Evolutionary conservation across 2,329 filamentous ascomycete species (phyloP), one percentile per base, ranked within the genome.

Genomic region (Ilyonectria robusta): DNA sequence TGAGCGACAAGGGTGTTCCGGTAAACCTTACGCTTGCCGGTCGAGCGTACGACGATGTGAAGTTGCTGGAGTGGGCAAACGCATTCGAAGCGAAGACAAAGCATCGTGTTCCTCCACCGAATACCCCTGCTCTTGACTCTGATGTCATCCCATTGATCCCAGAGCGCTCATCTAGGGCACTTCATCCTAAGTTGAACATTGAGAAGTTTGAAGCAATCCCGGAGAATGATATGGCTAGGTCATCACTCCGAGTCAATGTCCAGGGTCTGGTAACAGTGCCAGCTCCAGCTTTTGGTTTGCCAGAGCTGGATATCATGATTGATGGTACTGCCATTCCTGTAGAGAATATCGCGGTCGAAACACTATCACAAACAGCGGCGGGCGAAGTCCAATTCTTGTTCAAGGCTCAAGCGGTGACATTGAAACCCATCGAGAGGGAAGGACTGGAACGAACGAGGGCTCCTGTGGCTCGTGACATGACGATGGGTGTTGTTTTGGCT

Each of bases 21-120:
- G 80, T 88, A 0, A 85, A 85, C 29, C 69, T 89, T 11, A 88
- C 86, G 0, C 87, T 89, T 72, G 84, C 83, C 0, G 83, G 83
- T 0, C 84, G 81, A 37, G 85, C 84, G 1, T 86, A 85, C 53
- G 78, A 81, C 0, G 87, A 89, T 62, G 61, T 48, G 1, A 68
- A 71, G 0, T 35, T 82, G 9, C 44, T 82, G 13, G 61, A 59
- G 3, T 77, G 64, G 47, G 74, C 73, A 0, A 68, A 67, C 29
- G 73, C 72, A 1, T 76, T 69, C 15, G 73, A 76, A 37, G 59
- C 42, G 23, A 58, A 62, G n/a, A 65, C 55, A 1, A 31, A 50
- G 2, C 31, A 46, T 0, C 67, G 72, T 6, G 23, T 57, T 1
- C 10, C 60, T 37, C 71, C 71, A 10, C 56, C 40, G 8, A 23